These are phyloP conservation scores for Ceratorhiza oryzae-sativae DNA, from an alignment of 1,284 basidiomycete genomes.

Conservation along the genomic window DNA sequence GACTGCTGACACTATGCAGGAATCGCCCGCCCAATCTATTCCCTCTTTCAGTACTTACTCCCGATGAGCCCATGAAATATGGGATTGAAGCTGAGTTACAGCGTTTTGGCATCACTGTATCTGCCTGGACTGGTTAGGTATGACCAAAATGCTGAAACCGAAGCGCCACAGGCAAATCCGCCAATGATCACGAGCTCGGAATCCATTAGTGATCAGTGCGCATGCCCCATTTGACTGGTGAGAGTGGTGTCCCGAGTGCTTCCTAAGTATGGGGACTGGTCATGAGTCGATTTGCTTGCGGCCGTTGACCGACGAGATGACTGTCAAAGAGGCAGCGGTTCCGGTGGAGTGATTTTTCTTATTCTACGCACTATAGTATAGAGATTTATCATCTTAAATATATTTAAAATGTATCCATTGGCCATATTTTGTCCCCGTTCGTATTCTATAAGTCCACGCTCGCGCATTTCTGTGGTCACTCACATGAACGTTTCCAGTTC, in stretches of 20 bases:
- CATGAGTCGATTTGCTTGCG: no score
- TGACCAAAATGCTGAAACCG: background rate
- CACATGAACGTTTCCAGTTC: background rate
- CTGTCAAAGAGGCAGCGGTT: background rate
- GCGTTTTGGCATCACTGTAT: background rate
- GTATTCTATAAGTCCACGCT: background rate
- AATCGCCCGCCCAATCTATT: background rate
- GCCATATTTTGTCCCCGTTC: background rate
- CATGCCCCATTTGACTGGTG: no score
- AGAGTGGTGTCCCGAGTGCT: no score
- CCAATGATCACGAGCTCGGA: no score
- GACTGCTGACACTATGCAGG: constrained; percentile 40
- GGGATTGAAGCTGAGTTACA: background rate
- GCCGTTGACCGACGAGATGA: background rate
- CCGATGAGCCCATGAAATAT: background rate
- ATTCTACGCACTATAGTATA: background rate
- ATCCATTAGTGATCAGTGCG: no score
- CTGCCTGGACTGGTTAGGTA: background rate
- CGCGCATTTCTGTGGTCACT: background rate
- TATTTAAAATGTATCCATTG: no score
- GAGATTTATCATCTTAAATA: no score
- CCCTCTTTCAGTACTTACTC: background rate
- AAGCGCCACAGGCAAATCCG: no score
- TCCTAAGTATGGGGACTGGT: no score
- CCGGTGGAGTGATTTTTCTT: background rate